Base-by-base conservation (phyloP, 805 yeast genomes). In the Candida orba region DNA sequence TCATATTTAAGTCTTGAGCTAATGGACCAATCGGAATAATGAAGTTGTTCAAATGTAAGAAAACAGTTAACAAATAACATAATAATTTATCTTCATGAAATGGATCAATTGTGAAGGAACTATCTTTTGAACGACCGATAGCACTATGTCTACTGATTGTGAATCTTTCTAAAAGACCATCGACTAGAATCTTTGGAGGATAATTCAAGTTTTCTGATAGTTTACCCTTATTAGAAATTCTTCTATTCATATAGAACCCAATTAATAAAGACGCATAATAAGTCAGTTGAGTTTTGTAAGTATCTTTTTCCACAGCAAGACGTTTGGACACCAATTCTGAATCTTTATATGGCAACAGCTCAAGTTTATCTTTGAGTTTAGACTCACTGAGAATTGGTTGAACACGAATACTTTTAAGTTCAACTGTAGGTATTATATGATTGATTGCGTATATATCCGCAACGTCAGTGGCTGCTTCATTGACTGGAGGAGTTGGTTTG, bases 81-180 rank as follows among this genome's bases (percentile, higher is more conserved):
- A 93, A 68, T 39, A 93, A 69, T 65, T 84, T 88, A 65, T 88
- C 96, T 63, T 88, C 96, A 58, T 79, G 77, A 54, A 78, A 82
- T 34, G 98, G 96, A 58, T 93, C 97, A 48, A 93, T 76, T 49
- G 76, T 70, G 60, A 76, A 91, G n/a, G 82, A 73, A 53, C 81
- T 76, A 49, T 82, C 88, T 59, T 81, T 83, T n/a, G 84, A 67
- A 62, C 77, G 80, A 45, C 93, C 95, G 49, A 78, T 74, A 41
- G 71, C 74, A 8, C 85, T 78, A 8, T 86, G 72, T 54, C 75
- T 76, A 27, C 74, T 57, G 25, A 81, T 75, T 13, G 97, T 76
- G 64, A 88, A 93, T 47, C 84, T 73, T 40, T 74, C 74, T 47
- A 93, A 64, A 30, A 87, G 63, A 34, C 86, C 85, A 55, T 84